Evolutionary conservation across 768 basidiomycete genomes (phyloP).

Genomic region (Lanmaoa pseudosensibilis): DNA sequence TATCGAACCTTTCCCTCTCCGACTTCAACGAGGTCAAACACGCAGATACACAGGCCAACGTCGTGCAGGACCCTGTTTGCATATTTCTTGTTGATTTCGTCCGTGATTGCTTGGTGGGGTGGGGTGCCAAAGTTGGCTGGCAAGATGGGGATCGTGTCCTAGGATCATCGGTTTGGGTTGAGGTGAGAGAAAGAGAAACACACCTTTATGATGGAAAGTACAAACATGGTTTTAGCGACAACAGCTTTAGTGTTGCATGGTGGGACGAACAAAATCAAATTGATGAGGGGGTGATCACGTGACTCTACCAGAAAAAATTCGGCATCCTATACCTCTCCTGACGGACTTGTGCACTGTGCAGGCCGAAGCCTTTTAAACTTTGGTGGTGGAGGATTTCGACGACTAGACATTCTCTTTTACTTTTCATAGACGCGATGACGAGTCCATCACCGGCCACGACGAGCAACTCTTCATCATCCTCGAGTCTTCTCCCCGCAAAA

Average conservation of each 20-base stretch:
- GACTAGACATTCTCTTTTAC: background rate
- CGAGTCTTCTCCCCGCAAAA: conserved; percentile 58
- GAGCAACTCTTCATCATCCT: conserved; percentile 34
- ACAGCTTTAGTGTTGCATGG: background rate
- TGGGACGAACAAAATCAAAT: too few species aligned
- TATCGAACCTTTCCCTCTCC: conserved; percentile 93
- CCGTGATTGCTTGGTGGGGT: conserved; percentile 74
- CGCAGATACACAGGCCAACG: conserved; percentile 86
- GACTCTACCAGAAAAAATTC: conserved; percentile 9
- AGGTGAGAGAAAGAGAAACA: background rate
- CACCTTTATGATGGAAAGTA: conserved; percentile 47
- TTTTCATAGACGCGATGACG: conserved; percentile 15
- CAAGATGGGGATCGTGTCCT: conserved; percentile 92
- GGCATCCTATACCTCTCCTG: background rate
- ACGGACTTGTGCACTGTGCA: too few species aligned
- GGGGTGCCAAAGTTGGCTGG: conserved; percentile 83
- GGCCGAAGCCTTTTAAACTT: background rate
- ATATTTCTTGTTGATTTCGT: conserved; percentile 93
- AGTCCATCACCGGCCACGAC: conserved; percentile 2
- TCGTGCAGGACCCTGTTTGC: conserved; percentile 90
- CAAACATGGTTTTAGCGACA: conserved; percentile 38
- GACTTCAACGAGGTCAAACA: conserved; percentile 83
- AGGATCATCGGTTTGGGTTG: background rate
- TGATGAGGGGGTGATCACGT: conserved; percentile 13
- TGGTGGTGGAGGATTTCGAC: background rate